Evolutionary conservation across 257 asterid species (phyloP), one percentile per base, ranked within the genome.

Genomic region (Verbena officinalis): DNA sequence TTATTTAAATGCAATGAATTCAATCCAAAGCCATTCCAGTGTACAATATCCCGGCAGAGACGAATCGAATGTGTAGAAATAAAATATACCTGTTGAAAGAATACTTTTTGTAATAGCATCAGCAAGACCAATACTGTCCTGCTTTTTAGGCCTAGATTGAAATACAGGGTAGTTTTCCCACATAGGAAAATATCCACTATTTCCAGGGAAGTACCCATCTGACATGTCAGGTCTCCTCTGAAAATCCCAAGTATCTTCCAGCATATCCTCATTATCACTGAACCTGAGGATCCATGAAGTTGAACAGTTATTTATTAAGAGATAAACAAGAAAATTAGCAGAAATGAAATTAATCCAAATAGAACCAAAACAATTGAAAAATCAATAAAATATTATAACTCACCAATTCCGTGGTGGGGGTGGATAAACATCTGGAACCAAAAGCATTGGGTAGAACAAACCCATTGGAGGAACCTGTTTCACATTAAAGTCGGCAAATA

Each of bases 391-490:
- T 16, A n/a, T 34, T 50, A 63, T 39, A 62, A 74, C 82, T 68
- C 64, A 93, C 97, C 97, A 93, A 50, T 87, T 74, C 42, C 86
- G 80, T 0, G 96, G 95, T 59, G 99, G 96, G 39, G 96, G 92
- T 74, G 97, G 97, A 77, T 90, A 88, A 69, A 88, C 92, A 73
- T 90, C 99, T 56, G 97, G 96, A 71, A 82, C 95, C 81, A 93
- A 82, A 75, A 90, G 95, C 72, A 53, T 77, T 24, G 97, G 99
- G 73, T 86, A 90, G 79, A 94, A 93, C 80, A 93, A 82, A 71
- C 99, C 97, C 99, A 93, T 93, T 10, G 97, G 99, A 48, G 99
- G 97, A 67, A 93, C 99, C 99, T 90, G 80, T 68, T 48, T 73
- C 56, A 52, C 59, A 65, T 56, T 17, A 49, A 71, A 60, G 68